phyloP scores from a whole-genome alignment of 2,329 filamentous ascomycete species.

The Amauroascus verrucosus region DNA sequence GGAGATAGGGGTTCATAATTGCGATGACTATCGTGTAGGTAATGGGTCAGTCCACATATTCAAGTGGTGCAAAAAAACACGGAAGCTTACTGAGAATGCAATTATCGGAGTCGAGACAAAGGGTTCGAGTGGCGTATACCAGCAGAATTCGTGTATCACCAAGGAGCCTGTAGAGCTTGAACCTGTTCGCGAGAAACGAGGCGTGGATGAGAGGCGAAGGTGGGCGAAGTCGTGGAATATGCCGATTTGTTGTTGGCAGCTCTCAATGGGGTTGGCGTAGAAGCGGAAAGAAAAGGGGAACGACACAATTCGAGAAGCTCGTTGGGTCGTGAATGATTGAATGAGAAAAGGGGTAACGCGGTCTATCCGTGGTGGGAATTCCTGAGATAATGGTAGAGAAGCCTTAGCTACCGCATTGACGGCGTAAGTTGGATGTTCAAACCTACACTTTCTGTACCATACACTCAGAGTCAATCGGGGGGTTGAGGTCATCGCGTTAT shows the following conservation, averaged over 20 bases:
- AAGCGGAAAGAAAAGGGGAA: not conserved
- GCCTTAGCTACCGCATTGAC: not conserved
- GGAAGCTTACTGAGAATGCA: not conserved
- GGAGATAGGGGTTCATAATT: conserved; percentile 37
- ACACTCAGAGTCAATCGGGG: not conserved
- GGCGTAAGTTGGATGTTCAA: not conserved
- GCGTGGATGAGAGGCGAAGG: not conserved
- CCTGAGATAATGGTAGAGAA: not conserved
- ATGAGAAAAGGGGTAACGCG: not conserved
- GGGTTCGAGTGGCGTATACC: not conserved
- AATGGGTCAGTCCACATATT: not conserved
- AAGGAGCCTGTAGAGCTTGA: not conserved
- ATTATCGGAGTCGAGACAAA: not conserved
- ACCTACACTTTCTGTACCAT: conserved; percentile 3
- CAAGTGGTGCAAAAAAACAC: not conserved
- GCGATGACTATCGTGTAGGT: not conserved
- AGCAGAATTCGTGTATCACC: not conserved
- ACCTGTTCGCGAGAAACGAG: not conserved
- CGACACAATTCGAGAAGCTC: not conserved
- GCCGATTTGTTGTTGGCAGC: not conserved
- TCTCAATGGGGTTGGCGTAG: no score
- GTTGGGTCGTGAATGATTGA: not conserved
- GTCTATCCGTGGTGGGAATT: not conserved
- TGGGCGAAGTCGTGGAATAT: not conserved
- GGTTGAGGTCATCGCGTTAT: conserved; percentile 4